A percentile compares a stretch with the other conserved stretches of the same genome.
Evolutionary conservation across 1,284 basidiomycete species (phyloP).

Genomic region (Trichosporon inkin): DNA sequence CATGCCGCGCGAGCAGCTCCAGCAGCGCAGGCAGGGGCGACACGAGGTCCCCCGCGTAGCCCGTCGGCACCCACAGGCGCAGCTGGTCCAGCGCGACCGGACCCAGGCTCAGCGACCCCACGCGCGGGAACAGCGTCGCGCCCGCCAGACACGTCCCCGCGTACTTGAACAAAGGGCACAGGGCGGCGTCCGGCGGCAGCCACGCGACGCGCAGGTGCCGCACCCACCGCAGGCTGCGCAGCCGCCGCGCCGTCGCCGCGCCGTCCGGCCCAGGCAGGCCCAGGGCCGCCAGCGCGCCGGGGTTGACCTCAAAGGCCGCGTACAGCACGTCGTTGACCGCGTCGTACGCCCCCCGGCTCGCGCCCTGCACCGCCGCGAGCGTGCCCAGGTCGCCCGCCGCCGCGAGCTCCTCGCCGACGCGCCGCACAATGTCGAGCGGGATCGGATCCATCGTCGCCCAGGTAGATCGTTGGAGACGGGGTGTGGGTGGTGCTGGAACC

Average conservation of each 20-base stretch:
- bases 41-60: conserved; percentile 15
- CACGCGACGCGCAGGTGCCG: not conserved
- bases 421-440: conserved; percentile 25
- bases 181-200: conserved; percentile 7
- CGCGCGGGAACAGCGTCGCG: conserved; percentile 15
- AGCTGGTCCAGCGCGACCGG: conserved; percentile 29
- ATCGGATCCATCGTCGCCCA: not conserved
- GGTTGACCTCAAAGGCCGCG: conserved; percentile 12
- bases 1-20: conserved; percentile 18
- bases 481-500: conserved; percentile 3
- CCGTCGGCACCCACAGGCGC: conserved; percentile 27
- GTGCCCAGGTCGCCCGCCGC: conserved; percentile 8
- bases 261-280: not conserved
- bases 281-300: not conserved
- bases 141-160: not conserved
- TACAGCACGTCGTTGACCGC: conserved; percentile 28
- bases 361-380: conserved; percentile 19
- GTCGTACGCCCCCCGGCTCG: conserved; percentile 23
- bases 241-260: not conserved
- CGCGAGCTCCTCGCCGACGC: conserved; percentile 24
- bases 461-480: not conserved
- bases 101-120: conserved; percentile 21
- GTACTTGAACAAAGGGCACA: not conserved
- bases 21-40: conserved; percentile 28
- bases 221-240: not conserved